Evolutionary conservation across 768 basidiomycete genomes (phyloP), one percentile per base, ranked within the genome.

Genomic region (Rickenella mellea): DNA sequence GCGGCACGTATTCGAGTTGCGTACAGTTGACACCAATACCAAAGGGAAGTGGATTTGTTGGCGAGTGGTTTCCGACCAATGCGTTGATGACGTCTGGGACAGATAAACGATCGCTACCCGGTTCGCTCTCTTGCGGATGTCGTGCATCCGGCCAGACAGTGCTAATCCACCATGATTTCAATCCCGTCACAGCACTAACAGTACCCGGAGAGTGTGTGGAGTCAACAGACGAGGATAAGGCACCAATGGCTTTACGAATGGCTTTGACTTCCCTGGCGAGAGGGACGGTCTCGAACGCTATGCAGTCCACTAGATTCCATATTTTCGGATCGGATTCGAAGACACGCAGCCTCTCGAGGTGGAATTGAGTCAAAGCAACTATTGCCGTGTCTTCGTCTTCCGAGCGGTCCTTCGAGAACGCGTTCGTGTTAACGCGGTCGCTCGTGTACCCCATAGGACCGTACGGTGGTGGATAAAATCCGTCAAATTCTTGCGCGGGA

Each of bases 211-310:
- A 55, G 42, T 31, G 40, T 51, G 4, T 32, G 46, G 24, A 64
- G 46, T 10, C 47, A 38, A 2, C 45, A 41, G n/a, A n/a, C n/a
- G n/a, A n/a, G n/a, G 56, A 42, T 10, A 83, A 60, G 4, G 39
- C 35, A 2, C 51, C 53, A 50, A 91, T 70, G 2, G 84, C 83
- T 9, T 59, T 60, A 38, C 83, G 64, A 47, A 89, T 78, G 11
- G 81, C 83, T 17, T 55, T 56, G 4, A 83, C 66, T 56, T 90
- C 88, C 27, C 77, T 62, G 6, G 69, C 53, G 3, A 87, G 63
- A 0, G 87, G 83, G 4, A 89, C 62, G 0, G 85, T 89, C 66
- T 90, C 88, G 55, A 90, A 89, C 9, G 80, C 81, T 38, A 89
- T 49, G 45, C 67, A 71, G 42, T 83, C 78, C 41, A 89, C 60